phyloP scores from a whole-genome alignment of 352 stramenopile genomes.

The Globisporangium nodosum region DNA sequence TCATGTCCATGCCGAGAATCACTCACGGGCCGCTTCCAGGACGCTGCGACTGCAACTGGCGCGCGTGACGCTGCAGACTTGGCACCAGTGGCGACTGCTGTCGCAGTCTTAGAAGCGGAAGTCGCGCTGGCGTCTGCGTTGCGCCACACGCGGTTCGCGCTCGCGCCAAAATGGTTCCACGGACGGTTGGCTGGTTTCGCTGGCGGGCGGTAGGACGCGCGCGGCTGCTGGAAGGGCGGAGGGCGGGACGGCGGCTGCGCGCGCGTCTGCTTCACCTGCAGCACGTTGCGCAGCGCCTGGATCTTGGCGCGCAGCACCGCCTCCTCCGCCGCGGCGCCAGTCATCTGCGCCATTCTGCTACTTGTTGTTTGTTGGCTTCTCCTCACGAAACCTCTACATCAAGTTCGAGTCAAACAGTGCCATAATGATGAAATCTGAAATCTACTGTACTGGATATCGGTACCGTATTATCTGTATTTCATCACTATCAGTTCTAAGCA shows the following conservation, averaged over 20 bases:
- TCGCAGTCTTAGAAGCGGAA: neutral
- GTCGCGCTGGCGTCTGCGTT: constrained; percentile 14
- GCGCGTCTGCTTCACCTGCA: constrained; percentile 38
- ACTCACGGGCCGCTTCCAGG: neutral
- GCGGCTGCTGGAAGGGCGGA: no score
- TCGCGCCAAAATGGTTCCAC: constrained; percentile 34
- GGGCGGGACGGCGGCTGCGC: neutral
- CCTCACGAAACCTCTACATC: no score
- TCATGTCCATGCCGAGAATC: neutral
- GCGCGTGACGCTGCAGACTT: neutral
- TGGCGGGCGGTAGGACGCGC: neutral
- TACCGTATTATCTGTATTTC: no score
- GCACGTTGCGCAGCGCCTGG: constrained; percentile 75
- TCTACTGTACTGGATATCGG: no score
- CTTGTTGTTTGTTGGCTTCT: neutral
- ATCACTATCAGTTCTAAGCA: no score
- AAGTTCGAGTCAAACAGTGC: no score
- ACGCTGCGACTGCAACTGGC: neutral
- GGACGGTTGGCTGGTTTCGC: constrained; percentile 27
- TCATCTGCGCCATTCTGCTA: neutral
- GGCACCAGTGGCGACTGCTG: neutral
- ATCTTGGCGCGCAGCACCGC: constrained; percentile 74
- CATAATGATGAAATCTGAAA: no score
- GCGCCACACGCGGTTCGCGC: constrained; percentile 58
- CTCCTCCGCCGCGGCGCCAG: constrained; percentile 28